These are phyloP conservation scores for Saccharomycopsis fibuligera DNA, from an alignment of 805 yeast species.

Conservation along the genomic window DNA sequence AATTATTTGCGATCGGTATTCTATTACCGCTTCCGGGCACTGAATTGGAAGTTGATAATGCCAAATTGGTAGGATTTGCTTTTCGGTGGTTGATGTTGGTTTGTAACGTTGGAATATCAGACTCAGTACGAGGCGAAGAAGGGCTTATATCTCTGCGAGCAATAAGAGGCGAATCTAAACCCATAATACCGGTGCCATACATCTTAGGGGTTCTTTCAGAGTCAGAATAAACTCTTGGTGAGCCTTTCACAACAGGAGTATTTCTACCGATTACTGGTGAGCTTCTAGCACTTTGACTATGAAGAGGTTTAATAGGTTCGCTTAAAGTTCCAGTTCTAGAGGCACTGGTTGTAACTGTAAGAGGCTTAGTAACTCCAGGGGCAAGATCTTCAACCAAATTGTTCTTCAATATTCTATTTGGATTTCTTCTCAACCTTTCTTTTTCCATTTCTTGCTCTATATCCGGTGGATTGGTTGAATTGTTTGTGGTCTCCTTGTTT, in stretches of 20 bases:
- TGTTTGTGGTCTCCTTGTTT: not conserved
- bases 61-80: not conserved
- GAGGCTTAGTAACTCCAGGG: too few relatives aligned
- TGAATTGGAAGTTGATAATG: not conserved
- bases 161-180: slow-evolving; percentile 17
- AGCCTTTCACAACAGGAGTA: not conserved
- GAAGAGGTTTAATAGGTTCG: not conserved
- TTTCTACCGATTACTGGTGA: slow-evolving; percentile 7
- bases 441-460: slow-evolving; percentile 4
- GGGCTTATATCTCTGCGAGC: slow-evolving; percentile 16
- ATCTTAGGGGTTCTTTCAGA: slow-evolving; percentile 12
- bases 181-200: slow-evolving; percentile 20
- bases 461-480: not conserved
- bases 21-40: not conserved
- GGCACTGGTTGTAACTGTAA: too few relatives aligned
- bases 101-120: not conserved
- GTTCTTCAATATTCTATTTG: slow-evolving; percentile 6
- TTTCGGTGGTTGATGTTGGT: too few relatives aligned
- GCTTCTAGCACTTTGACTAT: slow-evolving; percentile 3
- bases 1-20: not conserved
- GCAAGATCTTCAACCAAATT: not conserved
- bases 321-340: not conserved
- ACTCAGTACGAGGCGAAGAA: not conserved
- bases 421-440: slow-evolving; percentile 6
- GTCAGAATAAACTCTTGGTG: slow-evolving; percentile 9